Evolutionary conservation across 176 grass and related monocot genomes (phyloP), one percentile per base, ranked within the genome.

Genomic region (Cymbopogon citratus): DNA sequence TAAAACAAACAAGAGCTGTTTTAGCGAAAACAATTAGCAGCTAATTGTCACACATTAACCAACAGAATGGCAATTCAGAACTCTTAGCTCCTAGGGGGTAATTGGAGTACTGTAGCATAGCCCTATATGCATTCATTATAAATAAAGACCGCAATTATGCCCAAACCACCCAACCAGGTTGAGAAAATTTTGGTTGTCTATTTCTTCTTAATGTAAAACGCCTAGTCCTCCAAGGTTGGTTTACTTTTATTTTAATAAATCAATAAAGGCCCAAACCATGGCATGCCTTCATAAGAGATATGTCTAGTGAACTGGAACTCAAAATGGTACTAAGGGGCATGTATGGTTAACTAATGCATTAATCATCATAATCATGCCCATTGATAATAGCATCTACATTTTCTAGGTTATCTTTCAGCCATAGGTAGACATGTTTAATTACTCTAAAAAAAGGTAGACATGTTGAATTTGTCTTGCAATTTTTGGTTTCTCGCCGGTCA

Each of bases 21-120:
- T 77, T 65, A n/a, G 43, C 63, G 52, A 36, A 85, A 85, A 66
- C 27, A 73, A 66, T 59, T 79, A 79, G 73, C 12, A 79, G 29
- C 2, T 77, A 79, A 61, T 4, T 46, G 3, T 3, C 71, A 38
- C 46, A 23, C 45, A 81, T 18, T 60, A 45, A 82, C 78, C 26
- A 75, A 73, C 2, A 18, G 63, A 66, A 68, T 51, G 54, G 66
- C 11, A 85, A 73, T 38, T 6, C 57, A 81, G 14, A 24, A 24
- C 54, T 23, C 54, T 59, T 23, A n/a, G 3, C 54, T 57, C 54
- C 54, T 10, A 23, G 54, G 54, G 49, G 8, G 8, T 23, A 23
- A 23, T 23, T 5, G 1, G 56, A 25, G 56, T 59, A 59, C n/a
- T 23, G 21, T 57, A 24, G 56, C n/a, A 60, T 12, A 25, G 10